A percentile compares a stretch with the other conserved stretches of the same genome.
These are phyloP conservation scores for Neoascochyta sp. DNA, from an alignment of 2,329 filamentous ascomycete species.

Conservation along the genomic window DNA sequence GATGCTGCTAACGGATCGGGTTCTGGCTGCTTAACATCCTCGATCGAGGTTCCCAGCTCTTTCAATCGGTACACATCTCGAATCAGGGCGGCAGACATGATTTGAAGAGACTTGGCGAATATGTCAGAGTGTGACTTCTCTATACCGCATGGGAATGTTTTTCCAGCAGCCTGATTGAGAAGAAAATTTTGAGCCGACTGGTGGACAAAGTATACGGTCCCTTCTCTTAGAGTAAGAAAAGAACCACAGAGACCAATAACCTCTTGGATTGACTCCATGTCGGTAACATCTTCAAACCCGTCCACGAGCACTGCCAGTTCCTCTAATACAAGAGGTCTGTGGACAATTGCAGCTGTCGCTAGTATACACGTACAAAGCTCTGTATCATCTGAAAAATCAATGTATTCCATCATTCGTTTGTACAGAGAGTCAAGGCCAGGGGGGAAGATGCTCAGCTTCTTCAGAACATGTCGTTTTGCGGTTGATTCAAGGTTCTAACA, in stretches of 20 bases:
- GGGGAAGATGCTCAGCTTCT: conserved; percentile 30
- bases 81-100: conserved; percentile 10
- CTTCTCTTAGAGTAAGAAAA: conserved; percentile 18
- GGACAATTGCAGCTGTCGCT: conserved; percentile 23
- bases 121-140: conserved; percentile 10
- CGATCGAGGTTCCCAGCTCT: conserved; percentile 10
- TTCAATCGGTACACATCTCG: conserved; percentile 19
- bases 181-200: conserved; percentile 46
- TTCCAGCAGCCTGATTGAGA: conserved; percentile 7
- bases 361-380: conserved; percentile 39
- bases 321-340: conserved; percentile 37
- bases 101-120: conserved; percentile 28
- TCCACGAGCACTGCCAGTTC: conserved; percentile 35
- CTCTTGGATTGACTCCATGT: conserved; percentile 12
- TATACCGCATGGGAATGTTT: conserved; percentile 25
- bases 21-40: conserved; percentile 14
- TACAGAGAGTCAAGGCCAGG: conserved; percentile 41
- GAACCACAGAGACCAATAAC: conserved; percentile 40
- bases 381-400: conserved; percentile 31
- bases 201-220: conserved; percentile 17
- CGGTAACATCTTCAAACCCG: conserved; percentile 5
- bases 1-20: conserved; percentile 19
- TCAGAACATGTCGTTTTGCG: conserved; percentile 8
- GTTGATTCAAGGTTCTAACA: conserved; percentile 33
- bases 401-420: conserved; percentile 37